Evolutionary conservation across 176 grass and related monocot genomes (phyloP).

Genomic region (Coix lacrymajobi): DNA sequence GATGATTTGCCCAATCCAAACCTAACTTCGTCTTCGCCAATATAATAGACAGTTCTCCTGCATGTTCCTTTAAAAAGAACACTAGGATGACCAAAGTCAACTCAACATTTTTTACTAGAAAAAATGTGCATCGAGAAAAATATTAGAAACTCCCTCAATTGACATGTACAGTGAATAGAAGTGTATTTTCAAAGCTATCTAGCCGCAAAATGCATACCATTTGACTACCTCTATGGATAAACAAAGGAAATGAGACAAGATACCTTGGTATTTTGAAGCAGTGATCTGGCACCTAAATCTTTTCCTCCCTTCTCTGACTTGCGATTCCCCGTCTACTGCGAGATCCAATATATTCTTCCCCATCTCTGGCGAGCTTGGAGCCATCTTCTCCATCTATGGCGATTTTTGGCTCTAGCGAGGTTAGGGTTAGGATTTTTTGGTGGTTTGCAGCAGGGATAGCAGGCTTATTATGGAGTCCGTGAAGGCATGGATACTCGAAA

Average conservation of each 20-base stretch:
- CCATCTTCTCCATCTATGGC: neutral
- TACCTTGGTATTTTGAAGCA: constrained; percentile 4
- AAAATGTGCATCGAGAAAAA: neutral
- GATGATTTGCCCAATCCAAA: neutral
- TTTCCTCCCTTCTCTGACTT: neutral
- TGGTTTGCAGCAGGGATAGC: neutral
- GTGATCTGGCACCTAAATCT: too few species aligned
- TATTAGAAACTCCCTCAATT: neutral
- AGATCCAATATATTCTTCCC: neutral
- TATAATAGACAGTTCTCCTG: neutral
- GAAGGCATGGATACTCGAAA: neutral
- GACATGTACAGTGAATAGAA: neutral
- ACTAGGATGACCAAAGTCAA: neutral
- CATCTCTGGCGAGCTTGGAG: neutral
- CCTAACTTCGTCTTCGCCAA: neutral
- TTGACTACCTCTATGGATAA: neutral
- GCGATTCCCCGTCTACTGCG: neutral
- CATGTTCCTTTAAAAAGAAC: neutral
- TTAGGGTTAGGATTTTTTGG: neutral
- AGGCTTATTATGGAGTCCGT: neutral
- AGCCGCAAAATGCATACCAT: too few species aligned
- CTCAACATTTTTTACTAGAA: neutral
- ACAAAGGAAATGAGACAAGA: neutral
- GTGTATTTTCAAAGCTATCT: neutral
- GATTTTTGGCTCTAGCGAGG: neutral